These are phyloP conservation scores for Metschnikowia dekortorum DNA, from an alignment of 805 yeast species.

Conservation along the genomic window DNA sequence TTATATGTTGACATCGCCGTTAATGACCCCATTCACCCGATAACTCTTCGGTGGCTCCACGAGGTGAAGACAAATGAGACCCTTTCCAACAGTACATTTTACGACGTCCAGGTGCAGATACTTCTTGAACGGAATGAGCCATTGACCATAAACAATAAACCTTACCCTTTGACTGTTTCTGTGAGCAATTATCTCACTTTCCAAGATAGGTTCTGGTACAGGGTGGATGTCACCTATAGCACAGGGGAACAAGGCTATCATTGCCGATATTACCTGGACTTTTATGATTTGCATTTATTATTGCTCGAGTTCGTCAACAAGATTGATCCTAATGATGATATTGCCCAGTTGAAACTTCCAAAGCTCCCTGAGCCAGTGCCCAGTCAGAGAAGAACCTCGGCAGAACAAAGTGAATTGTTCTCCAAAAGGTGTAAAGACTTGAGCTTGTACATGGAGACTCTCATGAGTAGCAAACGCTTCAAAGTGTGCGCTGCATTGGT, in stretches of 20 bases:
- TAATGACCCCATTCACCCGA: conserved; percentile 36
- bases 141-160: conserved; percentile 26
- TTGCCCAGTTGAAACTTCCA: conserved; percentile 25
- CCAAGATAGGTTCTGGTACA: conserved; percentile 49
- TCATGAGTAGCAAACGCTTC: conserved; percentile 27
- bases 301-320: conserved; percentile 19
- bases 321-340: background rate
- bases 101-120: conserved; percentile 26
- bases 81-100: conserved; percentile 15
- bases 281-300: conserved; percentile 41
- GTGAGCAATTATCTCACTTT: conserved; percentile 38
- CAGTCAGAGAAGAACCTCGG: conserved; percentile 18
- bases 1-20: conserved; percentile 45
- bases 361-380: conserved; percentile 47
- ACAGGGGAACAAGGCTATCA: conserved; percentile 35
- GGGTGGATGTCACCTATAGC: conserved; percentile 38
- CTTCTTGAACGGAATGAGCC: conserved; percentile 18
- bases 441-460: conserved; percentile 34
- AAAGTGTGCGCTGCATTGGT: conserved; percentile 25
- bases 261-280: conserved; percentile 49
- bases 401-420: conserved; percentile 13
- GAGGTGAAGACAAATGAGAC: conserved; percentile 9
- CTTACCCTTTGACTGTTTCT: conserved; percentile 31
- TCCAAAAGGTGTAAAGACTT: conserved; percentile 36
- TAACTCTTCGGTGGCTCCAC: conserved; percentile 34